Evolutionary conservation across 495 filamentous ascomycete genomes (phyloP).

Genomic region (Penicillium parvum): DNA sequence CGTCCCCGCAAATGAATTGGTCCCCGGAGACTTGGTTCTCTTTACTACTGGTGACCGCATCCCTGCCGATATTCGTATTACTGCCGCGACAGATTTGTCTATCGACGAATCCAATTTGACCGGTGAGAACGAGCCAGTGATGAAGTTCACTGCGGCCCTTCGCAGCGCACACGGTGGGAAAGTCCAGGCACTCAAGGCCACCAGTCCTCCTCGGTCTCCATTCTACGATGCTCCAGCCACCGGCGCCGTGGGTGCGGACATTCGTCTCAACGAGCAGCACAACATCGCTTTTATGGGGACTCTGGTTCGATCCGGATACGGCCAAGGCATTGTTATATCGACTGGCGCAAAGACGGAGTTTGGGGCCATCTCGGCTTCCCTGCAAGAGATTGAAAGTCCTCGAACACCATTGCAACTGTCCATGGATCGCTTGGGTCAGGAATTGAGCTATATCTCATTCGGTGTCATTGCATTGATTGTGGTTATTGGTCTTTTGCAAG

Average conservation of each 20-base stretch:
- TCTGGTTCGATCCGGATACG: slow-evolving; percentile 91
- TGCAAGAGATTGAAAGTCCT: slow-evolving; percentile 91
- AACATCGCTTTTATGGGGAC: slow-evolving; percentile 99
- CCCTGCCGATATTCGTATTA: slow-evolving; percentile 94
- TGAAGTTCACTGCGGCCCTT: slow-evolving; percentile 65
- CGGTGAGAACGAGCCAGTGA: slow-evolving; percentile 90
- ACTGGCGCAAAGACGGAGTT: slow-evolving; percentile 93
- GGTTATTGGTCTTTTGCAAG: slow-evolving; percentile 80
- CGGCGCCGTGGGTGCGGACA: slow-evolving; percentile 60
- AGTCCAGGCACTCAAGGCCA: slow-evolving; percentile 20
- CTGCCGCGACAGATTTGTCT: slow-evolving; percentile 75
- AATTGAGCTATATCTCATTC: slow-evolving; percentile 94
- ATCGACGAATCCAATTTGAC: slow-evolving; percentile 98
- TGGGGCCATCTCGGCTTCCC: slow-evolving; percentile 87
- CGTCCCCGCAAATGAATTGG: slow-evolving; percentile 78
- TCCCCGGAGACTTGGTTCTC: slow-evolving; percentile 85
- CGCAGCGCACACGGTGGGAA: slow-evolving; percentile 20
- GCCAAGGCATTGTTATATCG: slow-evolving; percentile 90
- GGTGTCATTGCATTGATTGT: slow-evolving; percentile 91
- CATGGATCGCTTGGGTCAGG: slow-evolving; percentile 94
- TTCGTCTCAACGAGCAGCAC: slow-evolving; percentile 59
- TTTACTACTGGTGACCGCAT: slow-evolving; percentile 96
- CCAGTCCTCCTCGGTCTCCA: slow-evolving; percentile 48
- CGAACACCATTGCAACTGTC: slow-evolving; percentile 88
- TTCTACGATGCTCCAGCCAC: slow-evolving; percentile 57